Base-by-base conservation (phyloP, 306 rosid genomes). In the Abrus precatorius region DNA sequence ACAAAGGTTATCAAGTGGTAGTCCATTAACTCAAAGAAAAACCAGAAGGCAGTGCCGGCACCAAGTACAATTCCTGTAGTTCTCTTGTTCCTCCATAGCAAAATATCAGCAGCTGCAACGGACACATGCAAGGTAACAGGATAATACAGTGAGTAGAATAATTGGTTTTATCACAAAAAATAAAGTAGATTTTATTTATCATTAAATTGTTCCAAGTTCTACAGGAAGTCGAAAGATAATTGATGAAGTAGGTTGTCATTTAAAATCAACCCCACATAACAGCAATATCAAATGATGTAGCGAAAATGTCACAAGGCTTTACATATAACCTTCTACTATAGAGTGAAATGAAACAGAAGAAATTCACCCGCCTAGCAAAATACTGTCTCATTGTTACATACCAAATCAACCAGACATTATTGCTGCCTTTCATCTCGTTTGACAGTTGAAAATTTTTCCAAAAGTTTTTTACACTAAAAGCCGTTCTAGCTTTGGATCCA, bases 81-180 rank as follows among this genome's bases (percentile, higher is more conserved):
- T 82, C 80, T 94, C 91, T 87, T 92, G 85, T 92, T 87, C 87
- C 92, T 90, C 98, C 98, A 94, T 28, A 94, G 85, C 81, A 94
- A 80, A 59, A 94, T 93, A 89, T 94, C 95, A 69, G 95, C 98
- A 80, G 89, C 98, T 94, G 94, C 88, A 86, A 85, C 20, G 8
- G 10, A 73, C 56, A 56, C 50, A 9, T 54, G 54, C 74, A 81
- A 83, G 69, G 78, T 55, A 69, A 68, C 63, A 29, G 9, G 11
- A 71, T 43, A 9, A 75, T 48, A 50, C 2, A 5, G 33, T 48
- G n/a, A 72, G 9, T 2, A 45, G 6, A 14, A 0, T 29, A 53
- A 57, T 8, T 34, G 66, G 60, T 63, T 34, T 49, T 40, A 29
- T 41, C 6, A 60, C 6, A 9, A 13, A 12, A 71, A 50, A 34